A percentile compares a stretch with the other conserved stretches of the same genome.
Evolutionary conservation across 208 protist species (phyloP).

Genomic region (Novymonas esmeraldas): DNA sequence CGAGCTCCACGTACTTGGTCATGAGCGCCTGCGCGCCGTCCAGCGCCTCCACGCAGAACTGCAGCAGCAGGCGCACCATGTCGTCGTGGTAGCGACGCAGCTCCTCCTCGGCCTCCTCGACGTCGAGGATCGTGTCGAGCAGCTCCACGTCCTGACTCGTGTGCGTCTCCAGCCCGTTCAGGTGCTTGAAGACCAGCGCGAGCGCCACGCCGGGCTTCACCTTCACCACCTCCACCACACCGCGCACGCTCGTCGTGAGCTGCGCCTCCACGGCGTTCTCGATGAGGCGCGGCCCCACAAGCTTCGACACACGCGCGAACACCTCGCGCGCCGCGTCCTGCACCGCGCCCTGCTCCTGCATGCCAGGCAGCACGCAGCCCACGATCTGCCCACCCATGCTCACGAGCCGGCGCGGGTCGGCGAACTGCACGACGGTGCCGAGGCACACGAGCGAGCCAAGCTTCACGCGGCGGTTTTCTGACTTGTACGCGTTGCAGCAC

Average conservation of each 20-base stretch:
- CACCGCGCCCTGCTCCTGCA: conserved; percentile 87
- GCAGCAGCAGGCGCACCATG: conserved; percentile 61
- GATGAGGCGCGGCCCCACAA: conserved; percentile 76
- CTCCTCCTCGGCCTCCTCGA: conserved; percentile 82
- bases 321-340: conserved; percentile 79
- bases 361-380: conserved; percentile 85
- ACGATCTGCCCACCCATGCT: conserved; percentile 85
- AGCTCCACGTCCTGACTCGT: conserved; percentile 74
- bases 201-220: conserved; percentile 84
- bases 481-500: conserved; percentile 77
- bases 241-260: conserved; percentile 79
- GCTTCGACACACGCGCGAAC: conserved; percentile 80
- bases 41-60: conserved; percentile 65
- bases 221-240: conserved; percentile 92
- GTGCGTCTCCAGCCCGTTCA: conserved; percentile 52
- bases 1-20: conserved; percentile 63
- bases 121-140: conserved; percentile 75
- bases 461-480: conserved; percentile 54
- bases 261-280: conserved; percentile 87
- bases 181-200: conserved; percentile 80
- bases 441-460: conserved; percentile 79
- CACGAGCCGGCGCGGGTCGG: conserved; percentile 74
- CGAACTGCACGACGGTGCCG: conserved; percentile 65
- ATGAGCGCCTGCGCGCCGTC: conserved; percentile 61
- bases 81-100: conserved; percentile 64